phyloP scores from a whole-genome alignment of 495 filamentous ascomycete genomes.

The Cryomyces minteri region DNA sequence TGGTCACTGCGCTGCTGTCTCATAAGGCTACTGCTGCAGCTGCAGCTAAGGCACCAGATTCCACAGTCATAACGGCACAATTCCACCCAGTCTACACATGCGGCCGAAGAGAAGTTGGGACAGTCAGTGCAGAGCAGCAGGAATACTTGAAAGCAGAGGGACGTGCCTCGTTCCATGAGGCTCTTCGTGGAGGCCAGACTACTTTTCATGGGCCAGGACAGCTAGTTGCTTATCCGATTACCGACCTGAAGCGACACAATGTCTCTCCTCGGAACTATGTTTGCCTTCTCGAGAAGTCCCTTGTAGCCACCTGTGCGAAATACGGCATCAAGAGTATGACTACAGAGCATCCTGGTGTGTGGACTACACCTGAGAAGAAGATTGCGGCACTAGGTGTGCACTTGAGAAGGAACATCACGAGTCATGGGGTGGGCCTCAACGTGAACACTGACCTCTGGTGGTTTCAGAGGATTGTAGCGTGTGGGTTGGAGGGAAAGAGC shows the following conservation, averaged over 20 bases:
- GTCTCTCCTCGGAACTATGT: conserved; percentile 48
- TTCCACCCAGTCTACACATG: conserved; percentile 77
- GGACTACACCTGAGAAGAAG: conserved; percentile 43
- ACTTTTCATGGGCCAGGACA: conserved; percentile 96
- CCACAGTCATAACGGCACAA: conserved; percentile 67
- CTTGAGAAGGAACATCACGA: conserved; percentile 64
- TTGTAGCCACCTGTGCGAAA: conserved; percentile 39
- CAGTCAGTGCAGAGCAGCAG: conserved; percentile 27
- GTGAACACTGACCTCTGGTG: conserved; percentile 46
- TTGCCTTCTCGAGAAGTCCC: conserved; percentile 51
- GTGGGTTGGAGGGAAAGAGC: conserved; percentile 61
- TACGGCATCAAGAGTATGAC: conserved; percentile 39
- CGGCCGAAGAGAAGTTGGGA: conserved; percentile 60
- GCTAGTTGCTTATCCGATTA: conserved; percentile 71
- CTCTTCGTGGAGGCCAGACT: conserved; percentile 71
- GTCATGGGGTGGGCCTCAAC: conserved; percentile 77
- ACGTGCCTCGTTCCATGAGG: conserved; percentile 43
- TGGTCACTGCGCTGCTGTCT: conserved; percentile 26
- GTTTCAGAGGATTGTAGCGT: conserved; percentile 69
- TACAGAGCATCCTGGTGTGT: conserved; percentile 77
- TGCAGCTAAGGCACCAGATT: conserved; percentile 25
- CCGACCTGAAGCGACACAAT: conserved; percentile 45
- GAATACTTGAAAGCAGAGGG: conserved; percentile 22
- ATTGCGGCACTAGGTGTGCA: conserved; percentile 84
- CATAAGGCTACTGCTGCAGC: conserved; percentile 23